A percentile compares a stretch with the other conserved stretches of the same genome.
Conservation (phyloP, 371 early-diverging fungal species). For the Apophysomyces variabilis region DNA sequence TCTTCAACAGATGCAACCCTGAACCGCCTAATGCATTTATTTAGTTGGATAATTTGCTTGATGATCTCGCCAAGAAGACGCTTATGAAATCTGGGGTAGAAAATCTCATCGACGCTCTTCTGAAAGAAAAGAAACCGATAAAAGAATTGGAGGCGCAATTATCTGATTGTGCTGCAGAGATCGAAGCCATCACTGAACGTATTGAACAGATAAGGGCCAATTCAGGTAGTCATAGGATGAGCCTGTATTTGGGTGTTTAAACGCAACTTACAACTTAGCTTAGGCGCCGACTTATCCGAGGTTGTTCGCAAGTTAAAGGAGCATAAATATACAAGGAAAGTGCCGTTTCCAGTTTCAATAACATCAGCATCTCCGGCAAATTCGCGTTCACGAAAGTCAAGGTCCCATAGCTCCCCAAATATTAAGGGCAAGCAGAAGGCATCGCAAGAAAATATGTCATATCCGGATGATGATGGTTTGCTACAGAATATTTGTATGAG, state of each 20-base stretch:
- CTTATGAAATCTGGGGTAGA: constrained; percentile 53
- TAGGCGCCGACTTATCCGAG: constrained; percentile 38
- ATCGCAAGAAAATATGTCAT: constrained; percentile 43
- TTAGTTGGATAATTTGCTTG: constrained; percentile 34
- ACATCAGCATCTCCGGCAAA: constrained; percentile 34
- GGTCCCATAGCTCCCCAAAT: constrained; percentile 42
- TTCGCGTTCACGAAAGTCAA: constrained; percentile 36
- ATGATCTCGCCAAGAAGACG: constrained; percentile 38
- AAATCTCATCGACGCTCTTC: constrained; percentile 50
- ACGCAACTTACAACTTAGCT: constrained; percentile 13
- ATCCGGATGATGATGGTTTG: constrained; percentile 49
- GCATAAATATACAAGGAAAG: constrained; percentile 37
- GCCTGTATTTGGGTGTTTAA: constrained; percentile 9
- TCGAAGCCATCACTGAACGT: constrained; percentile 48
- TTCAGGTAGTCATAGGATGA: constrained; percentile 30
- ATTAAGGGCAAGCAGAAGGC: constrained; percentile 44
- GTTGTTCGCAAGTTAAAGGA: constrained; percentile 41
- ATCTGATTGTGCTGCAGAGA: constrained; percentile 44
- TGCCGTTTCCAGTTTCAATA: constrained; percentile 30
- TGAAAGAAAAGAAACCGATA: constrained; percentile 51
- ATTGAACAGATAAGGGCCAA: constrained; percentile 49
- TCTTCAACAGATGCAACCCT: constrained; percentile 9
- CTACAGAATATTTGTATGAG: not conserved
- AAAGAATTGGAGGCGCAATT: constrained; percentile 55
- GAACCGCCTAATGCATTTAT: constrained; percentile 7